phyloP scores from a whole-genome alignment of 257 asterid genomes.

The Scutellaria galericulata region DNA sequence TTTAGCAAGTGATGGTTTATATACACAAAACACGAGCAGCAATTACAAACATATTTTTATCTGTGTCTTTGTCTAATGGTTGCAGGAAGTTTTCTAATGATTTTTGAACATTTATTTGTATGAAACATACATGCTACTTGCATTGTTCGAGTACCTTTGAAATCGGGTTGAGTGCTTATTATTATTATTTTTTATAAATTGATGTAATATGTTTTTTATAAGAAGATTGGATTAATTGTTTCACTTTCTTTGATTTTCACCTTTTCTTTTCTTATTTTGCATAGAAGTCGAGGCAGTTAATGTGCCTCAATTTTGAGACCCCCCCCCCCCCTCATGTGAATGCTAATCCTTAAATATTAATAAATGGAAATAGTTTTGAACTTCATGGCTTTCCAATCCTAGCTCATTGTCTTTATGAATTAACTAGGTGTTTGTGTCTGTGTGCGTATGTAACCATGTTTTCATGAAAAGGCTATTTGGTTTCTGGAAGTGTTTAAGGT shows the following conservation, averaged over 20 bases:
- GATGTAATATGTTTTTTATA: background rate
- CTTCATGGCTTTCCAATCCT: background rate
- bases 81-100: constrained; percentile 1
- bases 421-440: background rate
- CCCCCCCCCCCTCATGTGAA: background rate
- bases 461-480: background rate
- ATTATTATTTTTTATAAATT: background rate
- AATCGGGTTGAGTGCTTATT: background rate
- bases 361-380: background rate
- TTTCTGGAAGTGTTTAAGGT: constrained; percentile 1
- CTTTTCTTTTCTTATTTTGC: constrained; percentile 3
- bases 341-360: constrained; percentile 1
- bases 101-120: constrained; percentile 11
- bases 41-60: background rate
- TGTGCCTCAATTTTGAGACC: background rate
- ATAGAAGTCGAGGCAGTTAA: background rate
- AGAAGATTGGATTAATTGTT: background rate
- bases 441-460: background rate
- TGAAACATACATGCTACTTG: background rate
- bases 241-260: background rate
- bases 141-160: background rate
- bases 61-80: constrained; percentile 14
- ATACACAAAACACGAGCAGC: background rate
- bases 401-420: background rate
- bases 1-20: background rate